Conservation (phyloP, 116 monocot species). For the Trichopus zeylanicus region DNA sequence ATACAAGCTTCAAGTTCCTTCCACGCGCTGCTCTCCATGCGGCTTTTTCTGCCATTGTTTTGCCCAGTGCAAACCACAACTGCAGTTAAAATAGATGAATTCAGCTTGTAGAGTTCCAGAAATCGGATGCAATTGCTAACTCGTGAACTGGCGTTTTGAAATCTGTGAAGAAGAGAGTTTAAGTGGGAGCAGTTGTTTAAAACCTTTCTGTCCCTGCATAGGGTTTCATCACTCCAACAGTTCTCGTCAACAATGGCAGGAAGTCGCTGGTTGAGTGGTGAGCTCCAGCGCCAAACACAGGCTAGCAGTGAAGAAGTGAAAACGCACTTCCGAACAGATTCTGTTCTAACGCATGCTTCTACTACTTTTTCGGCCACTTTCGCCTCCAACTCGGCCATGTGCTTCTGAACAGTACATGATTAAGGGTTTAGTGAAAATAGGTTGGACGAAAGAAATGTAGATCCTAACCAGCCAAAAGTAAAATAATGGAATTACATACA, state of each 20-base stretch:
- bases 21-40: slow-evolving; percentile 70
- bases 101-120: not conserved
- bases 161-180: too few relatives aligned
- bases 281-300: slow-evolving; percentile 56
- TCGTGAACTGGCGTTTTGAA: too few relatives aligned
- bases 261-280: slow-evolving; percentile 5
- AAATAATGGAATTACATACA: too few relatives aligned
- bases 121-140: too few relatives aligned
- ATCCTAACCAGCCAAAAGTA: too few relatives aligned
- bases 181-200: too few relatives aligned
- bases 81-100: slow-evolving; percentile 2
- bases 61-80: slow-evolving; percentile 82
- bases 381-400: slow-evolving; percentile 67
- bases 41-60: slow-evolving; percentile 81
- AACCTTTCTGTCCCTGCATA: slow-evolving; percentile 81
- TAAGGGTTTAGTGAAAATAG: not conserved
- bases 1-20: slow-evolving; percentile 51
- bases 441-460: not conserved
- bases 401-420: slow-evolving; percentile 37
- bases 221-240: slow-evolving; percentile 72
- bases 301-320: slow-evolving; percentile 86
- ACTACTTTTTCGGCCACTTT: slow-evolving; percentile 47
- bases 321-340: slow-evolving; percentile 64
- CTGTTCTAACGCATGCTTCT: slow-evolving; percentile 61
- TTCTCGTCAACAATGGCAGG: slow-evolving; percentile 56